Evolutionary conservation across 495 filamentous ascomycete genomes (phyloP).

Genomic region (Penicillium longicatenatum): DNA sequence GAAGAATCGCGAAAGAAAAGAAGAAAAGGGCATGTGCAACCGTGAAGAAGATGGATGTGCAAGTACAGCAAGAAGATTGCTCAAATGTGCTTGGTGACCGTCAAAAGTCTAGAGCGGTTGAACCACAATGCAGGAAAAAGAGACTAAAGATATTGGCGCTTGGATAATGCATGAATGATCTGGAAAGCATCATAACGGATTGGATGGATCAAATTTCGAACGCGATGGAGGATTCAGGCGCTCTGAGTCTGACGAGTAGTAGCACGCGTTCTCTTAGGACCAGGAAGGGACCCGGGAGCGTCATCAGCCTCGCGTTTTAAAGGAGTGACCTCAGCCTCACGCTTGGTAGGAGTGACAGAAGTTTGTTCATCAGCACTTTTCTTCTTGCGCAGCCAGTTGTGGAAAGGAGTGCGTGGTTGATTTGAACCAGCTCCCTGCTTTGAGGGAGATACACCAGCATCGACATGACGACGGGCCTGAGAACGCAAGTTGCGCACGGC

Average conservation of each 20-base stretch:
- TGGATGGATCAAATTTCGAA: background rate
- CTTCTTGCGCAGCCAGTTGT: constrained; percentile 66
- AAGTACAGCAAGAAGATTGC: constrained; percentile 1
- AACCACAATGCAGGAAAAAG: background rate
- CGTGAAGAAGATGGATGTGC: background rate
- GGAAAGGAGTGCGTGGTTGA: constrained; percentile 58
- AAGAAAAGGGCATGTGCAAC: background rate
- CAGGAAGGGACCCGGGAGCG: constrained; percentile 21
- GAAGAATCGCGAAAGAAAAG: constrained; percentile 3
- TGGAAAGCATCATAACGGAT: background rate
- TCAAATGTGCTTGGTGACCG: background rate
- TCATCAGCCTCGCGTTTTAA: constrained; percentile 15
- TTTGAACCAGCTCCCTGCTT: background rate
- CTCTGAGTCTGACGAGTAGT: constrained; percentile 8
- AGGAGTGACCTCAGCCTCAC: constrained; percentile 11
- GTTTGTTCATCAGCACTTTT: constrained; percentile 25
- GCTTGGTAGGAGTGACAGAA: constrained; percentile 5
- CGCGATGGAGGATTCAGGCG: background rate
- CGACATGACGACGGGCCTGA: constrained; percentile 25
- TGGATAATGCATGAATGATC: background rate
- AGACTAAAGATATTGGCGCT: background rate
- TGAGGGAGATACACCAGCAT: constrained; percentile 24
- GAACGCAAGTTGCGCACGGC: constrained; percentile 33
- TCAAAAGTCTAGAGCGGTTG: background rate
- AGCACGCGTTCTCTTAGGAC: constrained; percentile 8